Percentiles rank a stretch among this genome's conserved stretches.
These are phyloP conservation scores for Capronia americana DNA, from an alignment of 2,329 filamentous ascomycete species.

Conservation along the genomic window DNA sequence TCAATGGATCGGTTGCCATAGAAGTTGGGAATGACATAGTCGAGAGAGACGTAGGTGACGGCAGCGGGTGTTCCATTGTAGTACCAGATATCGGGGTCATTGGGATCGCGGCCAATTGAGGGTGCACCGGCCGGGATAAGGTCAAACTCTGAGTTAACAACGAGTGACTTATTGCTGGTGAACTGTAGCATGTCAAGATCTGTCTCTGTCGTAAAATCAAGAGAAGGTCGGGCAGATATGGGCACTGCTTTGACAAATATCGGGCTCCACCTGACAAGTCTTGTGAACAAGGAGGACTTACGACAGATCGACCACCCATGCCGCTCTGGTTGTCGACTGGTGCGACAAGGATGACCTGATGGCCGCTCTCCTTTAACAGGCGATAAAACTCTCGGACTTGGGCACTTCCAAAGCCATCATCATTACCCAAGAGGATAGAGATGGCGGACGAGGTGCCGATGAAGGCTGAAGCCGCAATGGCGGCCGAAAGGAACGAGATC, in stretches of 20 bases:
- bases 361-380: slow-evolving; percentile 46
- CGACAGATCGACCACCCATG: slow-evolving; percentile 51
- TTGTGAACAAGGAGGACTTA: neutral
- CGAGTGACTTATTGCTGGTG: slow-evolving; percentile 52
- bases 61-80: slow-evolving; percentile 66
- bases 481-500: slow-evolving; percentile 22
- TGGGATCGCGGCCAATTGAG: slow-evolving; percentile 59
- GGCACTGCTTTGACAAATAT: neutral
- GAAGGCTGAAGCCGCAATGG: slow-evolving; percentile 22
- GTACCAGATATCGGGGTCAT: slow-evolving; percentile 64
- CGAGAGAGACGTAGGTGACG: slow-evolving; percentile 62
- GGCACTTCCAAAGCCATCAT: slow-evolving; percentile 52
- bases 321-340: slow-evolving; percentile 54
- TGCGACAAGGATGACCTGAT: slow-evolving; percentile 53
- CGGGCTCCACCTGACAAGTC: neutral
- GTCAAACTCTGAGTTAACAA: slow-evolving; percentile 52
- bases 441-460: slow-evolving; percentile 32
- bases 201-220: neutral
- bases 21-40: slow-evolving; percentile 61
- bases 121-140: slow-evolving; percentile 56
- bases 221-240: neutral
- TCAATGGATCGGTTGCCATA: slow-evolving; percentile 59
- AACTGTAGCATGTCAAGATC: slow-evolving; percentile 43
- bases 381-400: slow-evolving; percentile 53
- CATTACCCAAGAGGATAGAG: slow-evolving; percentile 42